Base-by-base conservation (phyloP, 495 filamentous ascomycete genomes). In the Trichoderma reesei region DNA sequence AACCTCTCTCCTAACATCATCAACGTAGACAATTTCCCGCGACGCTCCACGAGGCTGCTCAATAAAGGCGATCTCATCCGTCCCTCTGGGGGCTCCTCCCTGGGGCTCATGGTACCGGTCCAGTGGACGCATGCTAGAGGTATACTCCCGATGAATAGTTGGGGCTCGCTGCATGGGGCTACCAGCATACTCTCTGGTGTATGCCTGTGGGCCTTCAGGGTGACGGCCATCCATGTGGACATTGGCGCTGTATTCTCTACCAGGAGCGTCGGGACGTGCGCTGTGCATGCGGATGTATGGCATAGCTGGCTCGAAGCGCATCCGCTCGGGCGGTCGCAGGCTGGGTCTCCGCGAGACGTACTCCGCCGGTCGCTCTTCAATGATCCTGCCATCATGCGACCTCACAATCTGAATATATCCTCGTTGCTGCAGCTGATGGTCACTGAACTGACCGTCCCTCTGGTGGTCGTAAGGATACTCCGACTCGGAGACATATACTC, bases 331-430 rank as follows among this genome's bases (percentile, higher is more conserved):
- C 3, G 86, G 86, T 61, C 84, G 81, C 26, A 85, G 82, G 70
- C 85, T 88, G 9, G 80, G 67, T 37, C 83, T 75, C 63, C 85
- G 75, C 33, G 85, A 68, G n/a, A 83, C 70, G 61, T 83, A 81
- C 42, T 86, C 83, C 18, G 79, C 76, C 13, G 82, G 74, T 6
- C 75, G 44, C 38, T 80, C 78, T 38, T 76, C 75, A 4, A 67
- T 54, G 38, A 64, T 42, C 8, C 72, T 73, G 36, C 75, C 67
- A n/a, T 77, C 76, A 1, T 70, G 59, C 16, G 65, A 65, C 2
- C 72, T 69, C 59, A 79, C 70, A 18, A 78, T 65, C 39, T 77
- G 76, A 36, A 76, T 66, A 44, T 77, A 78, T 6, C 80, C 78
- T 46, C 71, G 67, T n/a, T 77, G 70, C 5, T 74, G 79, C 54